Base-by-base conservation (phyloP, 139 green algal genomes). In the Coelastrella sp. region DNA sequence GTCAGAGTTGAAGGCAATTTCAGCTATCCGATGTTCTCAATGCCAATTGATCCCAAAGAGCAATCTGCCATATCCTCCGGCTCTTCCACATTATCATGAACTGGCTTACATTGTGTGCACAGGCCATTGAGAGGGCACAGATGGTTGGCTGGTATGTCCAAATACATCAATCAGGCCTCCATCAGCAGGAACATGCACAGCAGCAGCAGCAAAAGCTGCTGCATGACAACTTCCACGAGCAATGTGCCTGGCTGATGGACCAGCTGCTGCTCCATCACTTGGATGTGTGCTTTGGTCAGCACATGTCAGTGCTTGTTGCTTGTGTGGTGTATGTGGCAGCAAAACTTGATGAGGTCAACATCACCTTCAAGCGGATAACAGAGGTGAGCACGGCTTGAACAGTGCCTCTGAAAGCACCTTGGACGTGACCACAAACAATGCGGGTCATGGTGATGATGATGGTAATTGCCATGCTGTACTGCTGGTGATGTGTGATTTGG, bases 191-290 rank as follows among this genome's bases (percentile, higher is more conserved):
- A 50, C 30, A 66, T 19, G 48, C 35, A n/a, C 72, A 80, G 27
- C 19, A 9, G 73, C 32, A 30, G 71, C 41, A n/a, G n/a, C n/a
- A n/a, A n/a, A n/a, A n/a, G n/a, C n/a, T n/a, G n/a, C n/a, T 81
- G 48, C 32, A 30, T 32, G 32, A 30, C 32, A 34, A 19, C 48
- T 81, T 68, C 32, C 73, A 59, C 50, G 73, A 81, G 50, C 73
- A 67, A 34, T 81, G 73, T 68, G 73, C 48, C 4, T 81, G 73
- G 73, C 73, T 81, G 73, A 68, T 81, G 73, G 73, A 81, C 9
- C 34, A 25, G 69, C 38, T 67, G 48, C 48, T 67, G 50, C 48
- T 81, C 6, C 3, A 79, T 9, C 69, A 79, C 41, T 13, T 62
- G 40, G n/a, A 60, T 27, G 9, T 79, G 5, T 79, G 41, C 69